Evolutionary conservation across 1,139 yeast genomes (phyloP).

Genomic region (Suhomyces coccinellae): DNA sequence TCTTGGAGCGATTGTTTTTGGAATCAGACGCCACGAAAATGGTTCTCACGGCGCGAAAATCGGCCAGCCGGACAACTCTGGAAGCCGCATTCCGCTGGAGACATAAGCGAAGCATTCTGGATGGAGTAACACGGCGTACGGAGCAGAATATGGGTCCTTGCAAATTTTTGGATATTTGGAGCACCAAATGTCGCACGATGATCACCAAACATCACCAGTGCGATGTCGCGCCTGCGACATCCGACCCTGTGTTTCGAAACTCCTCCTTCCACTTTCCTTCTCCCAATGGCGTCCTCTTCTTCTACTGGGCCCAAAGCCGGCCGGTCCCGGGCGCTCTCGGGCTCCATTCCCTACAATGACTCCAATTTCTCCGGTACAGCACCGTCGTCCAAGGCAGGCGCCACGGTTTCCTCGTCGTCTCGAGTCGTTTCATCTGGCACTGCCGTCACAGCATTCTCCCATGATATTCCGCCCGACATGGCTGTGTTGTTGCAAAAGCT

Average conservation of each 20-base stretch:
- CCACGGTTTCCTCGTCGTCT: conserved; percentile 8
- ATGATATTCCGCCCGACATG: conserved; percentile 52
- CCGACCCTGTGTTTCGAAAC: neutral
- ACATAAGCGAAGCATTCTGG: neutral
- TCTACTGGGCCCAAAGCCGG: conserved; percentile 19
- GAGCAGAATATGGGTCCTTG: neutral
- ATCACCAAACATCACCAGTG: neutral
- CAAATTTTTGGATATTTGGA: neutral
- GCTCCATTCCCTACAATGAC: conserved; percentile 21
- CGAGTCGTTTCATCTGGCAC: conserved; percentile 14
- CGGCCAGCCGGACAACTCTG: neutral
- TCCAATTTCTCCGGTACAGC: conserved; percentile 29
- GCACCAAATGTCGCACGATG: neutral
- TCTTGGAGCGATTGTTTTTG: conserved; percentile 2
- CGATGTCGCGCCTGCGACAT: conserved; percentile 1
- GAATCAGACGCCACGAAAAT: conserved; percentile 15
- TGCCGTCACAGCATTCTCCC: conserved; percentile 16
- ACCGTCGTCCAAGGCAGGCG: conserved; percentile 21
- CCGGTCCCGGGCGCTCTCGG: conserved; percentile 21
- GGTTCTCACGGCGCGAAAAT: conserved; percentile 3
- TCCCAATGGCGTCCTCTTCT: conserved; percentile 16
- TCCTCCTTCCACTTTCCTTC: neutral
- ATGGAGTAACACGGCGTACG: neutral
- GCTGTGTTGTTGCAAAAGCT: conserved; percentile 42
- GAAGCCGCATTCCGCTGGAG: neutral